phyloP scores from a whole-genome alignment of 768 basidiomycete genomes.

The Leucosporidium creatinivorum region DNA sequence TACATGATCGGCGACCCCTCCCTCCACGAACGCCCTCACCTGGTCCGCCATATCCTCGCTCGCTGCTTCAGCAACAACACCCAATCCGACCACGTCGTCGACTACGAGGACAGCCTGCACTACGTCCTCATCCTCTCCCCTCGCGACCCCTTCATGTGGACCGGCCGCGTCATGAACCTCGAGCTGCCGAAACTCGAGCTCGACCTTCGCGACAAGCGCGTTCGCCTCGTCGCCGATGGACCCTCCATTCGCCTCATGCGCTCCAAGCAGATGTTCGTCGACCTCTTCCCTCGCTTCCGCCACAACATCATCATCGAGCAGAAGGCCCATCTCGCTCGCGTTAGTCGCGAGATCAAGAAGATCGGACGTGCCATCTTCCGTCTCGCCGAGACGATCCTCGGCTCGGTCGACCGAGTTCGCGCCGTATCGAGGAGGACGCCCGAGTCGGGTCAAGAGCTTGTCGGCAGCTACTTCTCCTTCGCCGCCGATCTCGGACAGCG shows the following conservation, averaged over 20 bases:
- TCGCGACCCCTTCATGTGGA: constrained; percentile 79
- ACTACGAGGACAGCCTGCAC: constrained; percentile 40
- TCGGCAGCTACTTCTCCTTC: constrained; percentile 91
- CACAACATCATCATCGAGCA: constrained; percentile 57
- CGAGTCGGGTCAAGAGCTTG: constrained; percentile 70
- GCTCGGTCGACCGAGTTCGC: constrained; percentile 81
- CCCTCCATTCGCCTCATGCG: constrained; percentile 63
- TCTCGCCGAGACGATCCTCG: constrained; percentile 84
- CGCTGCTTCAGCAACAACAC: constrained; percentile 61
- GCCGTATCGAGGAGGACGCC: constrained; percentile 48
- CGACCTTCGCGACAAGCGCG: constrained; percentile 74
- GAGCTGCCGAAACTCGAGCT: constrained; percentile 69
- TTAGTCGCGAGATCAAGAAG: constrained; percentile 82
- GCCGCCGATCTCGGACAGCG: constrained; percentile 94
- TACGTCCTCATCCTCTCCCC: constrained; percentile 86
- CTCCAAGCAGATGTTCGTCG: constrained; percentile 55
- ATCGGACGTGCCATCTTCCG: constrained; percentile 83
- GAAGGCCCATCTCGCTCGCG: constrained; percentile 81
- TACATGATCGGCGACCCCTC: constrained; percentile 78
- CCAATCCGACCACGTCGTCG: constrained; percentile 33
- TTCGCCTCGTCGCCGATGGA: constrained; percentile 87
- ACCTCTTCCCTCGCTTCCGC: constrained; percentile 44
- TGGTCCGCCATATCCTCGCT: constrained; percentile 68
- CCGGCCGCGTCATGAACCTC: constrained; percentile 73
- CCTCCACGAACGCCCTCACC: constrained; percentile 66